A percentile compares a stretch with the other conserved stretches of the same genome.
phyloP scores from a whole-genome alignment of 2,329 filamentous ascomycete species.

The Cladosporium velox region DNA sequence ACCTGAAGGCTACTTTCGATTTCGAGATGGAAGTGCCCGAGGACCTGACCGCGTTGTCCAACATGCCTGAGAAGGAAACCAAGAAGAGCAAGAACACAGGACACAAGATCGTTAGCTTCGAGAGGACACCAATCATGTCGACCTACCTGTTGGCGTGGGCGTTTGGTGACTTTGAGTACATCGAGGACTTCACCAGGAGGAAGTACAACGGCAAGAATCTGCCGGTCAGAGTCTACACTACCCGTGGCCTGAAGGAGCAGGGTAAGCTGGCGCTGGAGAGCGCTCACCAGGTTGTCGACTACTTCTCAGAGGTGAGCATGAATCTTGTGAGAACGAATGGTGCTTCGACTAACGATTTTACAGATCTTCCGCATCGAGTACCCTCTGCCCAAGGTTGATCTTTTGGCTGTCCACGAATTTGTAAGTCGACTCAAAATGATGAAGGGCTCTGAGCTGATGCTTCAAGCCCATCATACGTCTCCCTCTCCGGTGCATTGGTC shows the following conservation, averaged over 20 bases:
- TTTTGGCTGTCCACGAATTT: slow-evolving; percentile 92
- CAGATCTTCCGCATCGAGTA: slow-evolving; percentile 87
- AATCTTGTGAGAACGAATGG: neutral
- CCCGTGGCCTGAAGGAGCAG: slow-evolving; percentile 89
- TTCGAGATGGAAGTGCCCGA: slow-evolving; percentile 88
- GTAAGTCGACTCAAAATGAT: slow-evolving; percentile 50
- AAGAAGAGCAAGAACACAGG: slow-evolving; percentile 67
- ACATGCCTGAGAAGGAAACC: slow-evolving; percentile 85
- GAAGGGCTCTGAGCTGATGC: slow-evolving; percentile 25
- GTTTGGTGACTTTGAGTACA: slow-evolving; percentile 93
- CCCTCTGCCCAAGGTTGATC: slow-evolving; percentile 86
- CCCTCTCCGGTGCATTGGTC: slow-evolving; percentile 20
- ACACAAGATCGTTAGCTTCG: slow-evolving; percentile 71
- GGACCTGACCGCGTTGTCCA: slow-evolving; percentile 85
- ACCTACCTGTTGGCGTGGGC: slow-evolving; percentile 90
- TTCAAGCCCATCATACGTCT: slow-evolving; percentile 47
- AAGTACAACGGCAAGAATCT: slow-evolving; percentile 89
- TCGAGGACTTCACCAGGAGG: slow-evolving; percentile 86
- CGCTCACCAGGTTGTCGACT: slow-evolving; percentile 90
- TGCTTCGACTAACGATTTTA: slow-evolving; percentile 16
- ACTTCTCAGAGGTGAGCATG: slow-evolving; percentile 72
- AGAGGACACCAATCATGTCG: slow-evolving; percentile 86
- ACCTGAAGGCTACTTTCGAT: slow-evolving; percentile 94
- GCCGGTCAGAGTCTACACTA: slow-evolving; percentile 94
- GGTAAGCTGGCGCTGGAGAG: slow-evolving; percentile 87